Evolutionary conservation across 768 basidiomycete genomes (phyloP), one percentile per base, ranked within the genome.

Genomic region (Cantharellus cinnabarinus): DNA sequence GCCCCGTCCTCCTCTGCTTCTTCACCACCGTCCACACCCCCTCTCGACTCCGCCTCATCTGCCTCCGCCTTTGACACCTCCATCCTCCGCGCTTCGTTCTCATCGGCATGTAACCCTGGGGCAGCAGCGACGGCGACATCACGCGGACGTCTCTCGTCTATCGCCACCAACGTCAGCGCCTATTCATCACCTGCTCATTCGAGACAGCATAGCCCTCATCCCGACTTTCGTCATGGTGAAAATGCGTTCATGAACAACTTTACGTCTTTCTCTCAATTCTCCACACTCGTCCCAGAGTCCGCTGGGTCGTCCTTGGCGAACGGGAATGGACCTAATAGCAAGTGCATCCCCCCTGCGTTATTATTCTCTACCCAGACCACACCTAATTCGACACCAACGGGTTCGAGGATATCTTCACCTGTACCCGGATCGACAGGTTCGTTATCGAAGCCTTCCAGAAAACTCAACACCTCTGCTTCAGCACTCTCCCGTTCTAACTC

Each of bases 241-340:
- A 29, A 82, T 1, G 79, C 79, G 1, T 84, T 85, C 71, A 29
- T 29, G 20, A 83, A 82, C 65, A 67, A 78, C 1, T 85, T 83
- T 63, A 79, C 81, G 10, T 78, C 79, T 50, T 85, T 83, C 63
- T 70, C 75, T 0, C 82, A 84, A 61, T 85, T 81, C 67, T 77
- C 77, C 0, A 74, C 76, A 0, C 74, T 75, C 7, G 74, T 85
- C 71, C 82, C 82, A 0, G 81, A 79, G 35, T 76, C 81, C 5
- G 50, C 37, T 10, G 52, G 48, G 15, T 39, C 56, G 15, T 50
- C 56, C 4, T 60, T 60, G 5, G 50, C 62, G 15, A 41, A 55
- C 42, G 52, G 48, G 41, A 58, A 48, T 48, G 56, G 60, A 53
- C 55, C 61, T n/a, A 63, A 56, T 48, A 39, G 57, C 37, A 51